Conservation (phyloP, 306 rosid genomes). For the Begonia fuchsioides region DNA sequence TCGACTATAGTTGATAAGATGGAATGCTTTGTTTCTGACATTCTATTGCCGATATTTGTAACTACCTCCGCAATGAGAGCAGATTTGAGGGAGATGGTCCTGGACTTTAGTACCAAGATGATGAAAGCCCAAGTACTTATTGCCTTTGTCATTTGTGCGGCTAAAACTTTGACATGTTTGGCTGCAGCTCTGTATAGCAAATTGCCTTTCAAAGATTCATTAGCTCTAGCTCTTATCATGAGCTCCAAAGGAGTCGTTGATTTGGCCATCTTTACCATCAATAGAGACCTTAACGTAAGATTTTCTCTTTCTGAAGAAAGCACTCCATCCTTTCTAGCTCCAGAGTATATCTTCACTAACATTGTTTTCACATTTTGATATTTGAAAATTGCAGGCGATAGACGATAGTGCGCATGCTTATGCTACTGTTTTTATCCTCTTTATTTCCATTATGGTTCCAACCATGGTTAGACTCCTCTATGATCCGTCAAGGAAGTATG, state of each 20-base stretch:
- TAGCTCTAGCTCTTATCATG: constrained; percentile 35
- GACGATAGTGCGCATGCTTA: neutral
- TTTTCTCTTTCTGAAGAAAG: neutral
- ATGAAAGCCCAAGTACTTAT: neutral
- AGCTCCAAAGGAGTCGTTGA: constrained; percentile 45
- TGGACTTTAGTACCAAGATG: accelerated
- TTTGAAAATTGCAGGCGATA: constrained; percentile 13
- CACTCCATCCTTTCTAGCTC: no score
- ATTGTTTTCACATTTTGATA: neutral
- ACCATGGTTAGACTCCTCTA: constrained; percentile 20
- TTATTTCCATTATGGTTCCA: constrained; percentile 19
- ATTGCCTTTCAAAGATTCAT: constrained; percentile 30
- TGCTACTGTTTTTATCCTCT: constrained; percentile 8
- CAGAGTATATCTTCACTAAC: neutral
- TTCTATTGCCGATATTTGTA: constrained; percentile 42
- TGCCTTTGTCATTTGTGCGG: neutral
- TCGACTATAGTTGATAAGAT: constrained; percentile 37
- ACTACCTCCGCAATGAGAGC: constrained; percentile 24
- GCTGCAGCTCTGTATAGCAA: constrained; percentile 12
- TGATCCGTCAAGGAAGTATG: constrained; percentile 39
- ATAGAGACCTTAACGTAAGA: constrained; percentile 16
- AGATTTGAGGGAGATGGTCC: constrained; percentile 7
- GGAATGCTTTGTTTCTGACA: constrained; percentile 15
- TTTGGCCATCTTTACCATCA: constrained; percentile 1
- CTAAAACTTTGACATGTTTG: constrained; percentile 13